Conservation (phyloP, 257 asterid genomes). For the Solanum chilense region DNA sequence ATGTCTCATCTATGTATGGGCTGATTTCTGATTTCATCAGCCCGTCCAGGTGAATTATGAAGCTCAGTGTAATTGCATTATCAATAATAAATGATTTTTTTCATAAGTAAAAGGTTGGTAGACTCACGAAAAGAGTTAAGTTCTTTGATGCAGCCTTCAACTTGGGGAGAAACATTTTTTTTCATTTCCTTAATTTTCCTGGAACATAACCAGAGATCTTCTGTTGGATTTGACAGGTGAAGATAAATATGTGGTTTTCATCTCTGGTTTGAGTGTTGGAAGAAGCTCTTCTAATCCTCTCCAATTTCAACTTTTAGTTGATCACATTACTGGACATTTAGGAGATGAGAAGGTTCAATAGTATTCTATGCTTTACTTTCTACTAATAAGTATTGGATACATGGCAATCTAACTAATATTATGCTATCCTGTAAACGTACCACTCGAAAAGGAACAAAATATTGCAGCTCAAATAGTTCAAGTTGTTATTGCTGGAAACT, state of each 20-base stretch:
- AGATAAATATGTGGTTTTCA: slow-evolving; percentile 74
- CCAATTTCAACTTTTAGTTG: slow-evolving; percentile 81
- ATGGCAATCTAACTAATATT: slow-evolving; percentile 4
- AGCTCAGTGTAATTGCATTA: not conserved
- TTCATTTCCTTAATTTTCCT: not conserved
- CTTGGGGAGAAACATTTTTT: not conserved
- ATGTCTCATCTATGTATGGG: not conserved
- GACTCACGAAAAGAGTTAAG: not conserved
- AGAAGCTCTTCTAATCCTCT: slow-evolving; percentile 77
- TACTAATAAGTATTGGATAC: not conserved
- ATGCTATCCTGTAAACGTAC: slow-evolving; percentile 3
- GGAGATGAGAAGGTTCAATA: slow-evolving; percentile 78
- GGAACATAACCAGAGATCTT: not conserved
- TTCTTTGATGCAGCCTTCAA: not conserved
- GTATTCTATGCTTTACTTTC: slow-evolving; percentile 1
- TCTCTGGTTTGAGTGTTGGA: slow-evolving; percentile 86
- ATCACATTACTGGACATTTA: slow-evolving; percentile 95
- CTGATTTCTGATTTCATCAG: not conserved
- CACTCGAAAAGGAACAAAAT: slow-evolving; percentile 57
- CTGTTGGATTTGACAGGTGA: slow-evolving; percentile 43
- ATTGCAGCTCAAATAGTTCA: slow-evolving; percentile 88
- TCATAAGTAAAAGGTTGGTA: not conserved
- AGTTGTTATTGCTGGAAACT: slow-evolving; percentile 86
- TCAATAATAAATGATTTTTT: not conserved
- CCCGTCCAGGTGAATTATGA: not conserved